Percentiles rank a stretch among this genome's conserved stretches.
Evolutionary conservation across 768 basidiomycete species (phyloP).

Genomic region (Favolaschia claudopus): DNA sequence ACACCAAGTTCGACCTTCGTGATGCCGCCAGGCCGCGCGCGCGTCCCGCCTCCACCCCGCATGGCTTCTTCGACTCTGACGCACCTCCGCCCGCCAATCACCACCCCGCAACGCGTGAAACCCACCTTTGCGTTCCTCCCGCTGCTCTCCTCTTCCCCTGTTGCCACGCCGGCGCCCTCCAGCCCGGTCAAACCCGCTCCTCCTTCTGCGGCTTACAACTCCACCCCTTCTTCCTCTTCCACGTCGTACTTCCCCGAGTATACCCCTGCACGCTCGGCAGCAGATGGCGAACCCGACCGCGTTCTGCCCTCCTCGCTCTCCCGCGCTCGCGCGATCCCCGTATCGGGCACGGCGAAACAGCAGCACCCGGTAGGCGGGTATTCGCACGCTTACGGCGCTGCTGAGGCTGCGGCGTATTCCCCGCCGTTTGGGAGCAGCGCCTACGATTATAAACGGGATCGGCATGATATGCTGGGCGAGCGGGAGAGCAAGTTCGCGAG

Average conservation of each 20-base stretch:
- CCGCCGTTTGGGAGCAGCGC: slow-evolving; percentile 21
- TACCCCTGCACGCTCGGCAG: slow-evolving; percentile 20
- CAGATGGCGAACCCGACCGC: slow-evolving; percentile 26
- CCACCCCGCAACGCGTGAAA: neutral
- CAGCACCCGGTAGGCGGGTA: slow-evolving; percentile 2
- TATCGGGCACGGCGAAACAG: neutral
- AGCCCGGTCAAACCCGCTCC: neutral
- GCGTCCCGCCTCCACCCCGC: neutral
- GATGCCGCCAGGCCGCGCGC: slow-evolving; percentile 27
- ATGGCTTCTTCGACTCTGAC: slow-evolving; percentile 20
- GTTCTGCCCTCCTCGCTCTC: neutral
- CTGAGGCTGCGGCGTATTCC: slow-evolving; percentile 26
- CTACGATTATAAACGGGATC: slow-evolving; percentile 20
- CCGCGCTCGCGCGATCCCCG: neutral
- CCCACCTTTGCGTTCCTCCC: slow-evolving; percentile 24
- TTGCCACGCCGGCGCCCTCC: neutral
- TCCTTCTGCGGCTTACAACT: too few relatives aligned
- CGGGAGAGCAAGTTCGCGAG: neutral
- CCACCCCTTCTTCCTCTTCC: neutral
- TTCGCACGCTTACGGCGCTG: slow-evolving; percentile 23
- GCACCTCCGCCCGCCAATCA: slow-evolving; percentile 18
- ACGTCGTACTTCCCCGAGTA: slow-evolving; percentile 16
- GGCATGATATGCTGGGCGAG: neutral
- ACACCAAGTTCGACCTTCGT: slow-evolving; percentile 10
- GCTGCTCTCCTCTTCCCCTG: slow-evolving; percentile 6